These are phyloP conservation scores for Colletotrichum eleusines DNA, from an alignment of 2,329 filamentous ascomycete species.

Conservation along the genomic window DNA sequence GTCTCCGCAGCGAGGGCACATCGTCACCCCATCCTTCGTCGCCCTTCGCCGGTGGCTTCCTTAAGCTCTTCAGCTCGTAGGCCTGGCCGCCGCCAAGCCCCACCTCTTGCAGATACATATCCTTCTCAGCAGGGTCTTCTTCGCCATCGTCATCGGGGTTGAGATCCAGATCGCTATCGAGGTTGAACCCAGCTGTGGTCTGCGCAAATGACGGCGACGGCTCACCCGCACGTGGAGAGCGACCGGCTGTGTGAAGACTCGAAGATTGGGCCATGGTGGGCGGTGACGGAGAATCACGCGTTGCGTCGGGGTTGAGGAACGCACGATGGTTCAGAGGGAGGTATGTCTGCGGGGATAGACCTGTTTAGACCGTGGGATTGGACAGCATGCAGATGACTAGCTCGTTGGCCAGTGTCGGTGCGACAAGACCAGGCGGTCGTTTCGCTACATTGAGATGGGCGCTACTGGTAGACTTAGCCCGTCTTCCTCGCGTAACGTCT, in stretches of 20 bases:
- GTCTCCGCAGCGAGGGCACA: conserved; percentile 42
- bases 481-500: conserved; percentile 3
- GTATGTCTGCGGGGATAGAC: not conserved
- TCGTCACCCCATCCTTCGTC: conserved; percentile 50
- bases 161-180: conserved; percentile 51
- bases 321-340: not conserved
- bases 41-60: conserved; percentile 38
- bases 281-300: conserved; percentile 1
- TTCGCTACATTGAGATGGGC: conserved; percentile 4
- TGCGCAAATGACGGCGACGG: conserved; percentile 55
- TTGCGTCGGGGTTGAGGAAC: not conserved
- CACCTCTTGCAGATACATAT: conserved; percentile 46
- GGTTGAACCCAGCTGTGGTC: conserved; percentile 53
- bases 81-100: conserved; percentile 49
- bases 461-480: conserved; percentile 10
- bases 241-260: conserved; percentile 4
- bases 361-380: conserved; percentile 18
- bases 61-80: conserved; percentile 49
- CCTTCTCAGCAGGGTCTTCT: conserved; percentile 42
- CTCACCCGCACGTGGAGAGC: conserved; percentile 40
- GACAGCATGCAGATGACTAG: not conserved
- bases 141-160: conserved; percentile 44
- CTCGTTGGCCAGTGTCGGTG: not conserved
- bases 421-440: conserved; percentile 8
- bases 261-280: conserved; percentile 29